Evolutionary conservation across 2,329 filamentous ascomycete genomes (phyloP), one percentile per base, ranked within the genome.

Genomic region (Paradendryphiella salina): DNA sequence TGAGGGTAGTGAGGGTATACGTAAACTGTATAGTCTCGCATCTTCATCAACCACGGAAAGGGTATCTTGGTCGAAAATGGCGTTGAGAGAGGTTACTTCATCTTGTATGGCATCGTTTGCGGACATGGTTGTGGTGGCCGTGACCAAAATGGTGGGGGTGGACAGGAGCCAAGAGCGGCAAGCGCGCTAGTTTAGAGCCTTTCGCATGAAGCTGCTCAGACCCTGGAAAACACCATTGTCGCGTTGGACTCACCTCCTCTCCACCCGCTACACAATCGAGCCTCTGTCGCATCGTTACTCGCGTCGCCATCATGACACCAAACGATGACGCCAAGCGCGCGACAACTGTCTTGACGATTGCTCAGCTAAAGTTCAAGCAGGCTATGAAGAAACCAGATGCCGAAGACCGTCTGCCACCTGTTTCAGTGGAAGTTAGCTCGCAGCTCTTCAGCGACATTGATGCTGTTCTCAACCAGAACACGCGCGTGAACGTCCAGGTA

Each of bases 31-130:
- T 63, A 56, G 60, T 66, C 43, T 72, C 50, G 49, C 52, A 40
- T 61, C 39, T 20, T 56, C 45, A 46, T 68, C 62, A 21, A 70
- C 54, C 0, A 60, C 54, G 1, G 62, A 53, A 6, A 92, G 77
- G 9, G 86, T 87, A n/a, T 77, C 78, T 39, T 85, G 80, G 57
- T 85, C 86, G 74, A 92, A 94, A 59, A 94, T 94, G 46, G 89
- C 89, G 73, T 93, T 94, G 66, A 94, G 87, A 56, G 87, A 89
- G 66, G 87, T 87, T 23, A 92, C 76, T 70, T 94, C 89, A 73
- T 94, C 89, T 40, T 75, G 71, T 20, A 93, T 80, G 41, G 78
- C 64, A 35, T 69, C 66, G 61, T 71, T 69, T 29, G 50, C 40
- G 37, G 61, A 56, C 61, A 68, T 68, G 50, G 54, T 61, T 58